Evolutionary conservation across 106 monocot genomes (phyloP).

Genomic region (Chionographis japonica): DNA sequence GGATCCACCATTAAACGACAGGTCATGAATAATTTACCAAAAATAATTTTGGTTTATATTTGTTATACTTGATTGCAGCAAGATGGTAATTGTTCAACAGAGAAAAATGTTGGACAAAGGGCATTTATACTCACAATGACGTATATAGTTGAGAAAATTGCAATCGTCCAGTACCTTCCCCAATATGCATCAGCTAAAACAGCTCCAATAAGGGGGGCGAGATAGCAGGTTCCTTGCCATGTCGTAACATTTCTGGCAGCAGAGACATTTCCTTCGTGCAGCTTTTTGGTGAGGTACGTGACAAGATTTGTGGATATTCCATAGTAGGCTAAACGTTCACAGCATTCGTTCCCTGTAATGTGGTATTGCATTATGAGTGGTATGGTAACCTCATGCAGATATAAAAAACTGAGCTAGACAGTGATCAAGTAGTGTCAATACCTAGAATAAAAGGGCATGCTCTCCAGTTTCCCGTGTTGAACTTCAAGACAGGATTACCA

Average conservation of each 20-base stretch:
- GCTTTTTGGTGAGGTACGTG: constrained; percentile 44
- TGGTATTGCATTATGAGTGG: not conserved
- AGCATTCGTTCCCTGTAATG: constrained; percentile 41
- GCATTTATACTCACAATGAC: constrained; percentile 25
- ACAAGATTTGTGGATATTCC: constrained; percentile 50
- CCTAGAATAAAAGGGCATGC: constrained; percentile 61
- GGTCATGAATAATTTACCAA: no score
- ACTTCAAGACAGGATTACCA: constrained; percentile 34
- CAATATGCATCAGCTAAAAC: constrained; percentile 47
- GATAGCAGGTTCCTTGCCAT: constrained; percentile 49
- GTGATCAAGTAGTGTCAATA: constrained; percentile 3
- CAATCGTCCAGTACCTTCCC: constrained; percentile 59
- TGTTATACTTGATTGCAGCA: no score
- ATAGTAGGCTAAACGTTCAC: constrained; percentile 52
- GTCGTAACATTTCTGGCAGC: constrained; percentile 59
- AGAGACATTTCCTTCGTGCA: constrained; percentile 46
- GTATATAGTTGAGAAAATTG: constrained; percentile 45
- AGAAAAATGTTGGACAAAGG: no score
- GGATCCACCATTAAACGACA: no score
- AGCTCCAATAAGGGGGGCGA: constrained; percentile 48
- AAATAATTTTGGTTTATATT: no score
- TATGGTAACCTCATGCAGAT: not conserved
- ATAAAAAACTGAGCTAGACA: not conserved
- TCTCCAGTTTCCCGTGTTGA: constrained; percentile 46
- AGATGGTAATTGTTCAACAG: no score